Percentiles rank a stretch among this genome's conserved stretches.
These are phyloP conservation scores for Neurospora crassa DNA, from an alignment of 2,329 filamentous ascomycete genomes.

Conservation along the genomic window DNA sequence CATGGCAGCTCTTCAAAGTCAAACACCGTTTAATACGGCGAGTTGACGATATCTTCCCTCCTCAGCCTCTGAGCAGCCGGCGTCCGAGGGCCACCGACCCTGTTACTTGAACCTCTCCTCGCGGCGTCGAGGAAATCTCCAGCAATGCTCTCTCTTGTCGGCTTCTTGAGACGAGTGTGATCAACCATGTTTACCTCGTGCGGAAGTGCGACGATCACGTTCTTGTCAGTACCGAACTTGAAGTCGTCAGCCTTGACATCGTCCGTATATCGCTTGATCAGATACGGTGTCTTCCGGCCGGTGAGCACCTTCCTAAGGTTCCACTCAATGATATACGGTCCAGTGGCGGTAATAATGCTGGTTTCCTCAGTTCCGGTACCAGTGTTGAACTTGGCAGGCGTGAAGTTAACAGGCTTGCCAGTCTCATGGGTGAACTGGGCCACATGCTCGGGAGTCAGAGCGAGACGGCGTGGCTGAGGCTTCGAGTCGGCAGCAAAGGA, in stretches of 20 bases:
- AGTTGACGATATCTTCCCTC: constrained; percentile 75
- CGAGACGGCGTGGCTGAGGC: constrained; percentile 83
- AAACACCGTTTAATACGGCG: constrained; percentile 38
- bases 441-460: constrained; percentile 81
- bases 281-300: constrained; percentile 79
- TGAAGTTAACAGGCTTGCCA: constrained; percentile 76
- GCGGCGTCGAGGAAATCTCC: constrained; percentile 36
- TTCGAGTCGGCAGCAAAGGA: constrained; percentile 87
- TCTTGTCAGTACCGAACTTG: constrained; percentile 94
- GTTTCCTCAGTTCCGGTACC: constrained; percentile 75
- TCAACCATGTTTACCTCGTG: constrained; percentile 98
- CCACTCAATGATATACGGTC: constrained; percentile 96
- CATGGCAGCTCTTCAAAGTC: neutral
- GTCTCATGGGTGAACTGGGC: constrained; percentile 98
- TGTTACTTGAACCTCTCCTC: constrained; percentile 41
- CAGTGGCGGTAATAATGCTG: constrained; percentile 92
- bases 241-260: constrained; percentile 98
- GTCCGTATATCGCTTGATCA: constrained; percentile 91
- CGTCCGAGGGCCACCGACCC: constrained; percentile 37
- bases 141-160: constrained; percentile 89
- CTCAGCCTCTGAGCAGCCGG: constrained; percentile 62
- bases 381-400: constrained; percentile 87
- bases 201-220: constrained; percentile 91
- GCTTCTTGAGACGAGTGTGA: constrained; percentile 73
- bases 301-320: constrained; percentile 80